Conservation (phyloP, 164 flowering plant genomes). For the Piper longum region DNA sequence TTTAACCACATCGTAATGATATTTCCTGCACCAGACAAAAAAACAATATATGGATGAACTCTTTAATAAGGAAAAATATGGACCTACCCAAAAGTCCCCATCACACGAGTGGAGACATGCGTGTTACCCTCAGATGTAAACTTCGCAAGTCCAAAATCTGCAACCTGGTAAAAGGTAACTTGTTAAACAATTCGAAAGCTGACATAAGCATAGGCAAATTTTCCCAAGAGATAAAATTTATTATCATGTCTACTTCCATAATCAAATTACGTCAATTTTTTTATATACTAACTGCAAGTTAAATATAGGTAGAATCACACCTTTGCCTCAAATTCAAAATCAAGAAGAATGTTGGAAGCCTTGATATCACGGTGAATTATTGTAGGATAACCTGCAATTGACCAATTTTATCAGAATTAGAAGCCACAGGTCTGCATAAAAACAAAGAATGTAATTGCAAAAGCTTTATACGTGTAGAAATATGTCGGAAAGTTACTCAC, state of each 20-base stretch:
- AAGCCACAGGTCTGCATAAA: neutral
- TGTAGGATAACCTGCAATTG: slow-evolving; percentile 76
- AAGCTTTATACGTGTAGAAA: neutral
- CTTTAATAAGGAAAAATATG: no score
- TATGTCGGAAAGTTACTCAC: slow-evolving; percentile 25
- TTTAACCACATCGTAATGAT: no score
- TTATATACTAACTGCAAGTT: no score
- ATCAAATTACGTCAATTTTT: no score
- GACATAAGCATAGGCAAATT: no score
- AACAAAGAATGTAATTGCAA: neutral
- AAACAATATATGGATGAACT: no score
- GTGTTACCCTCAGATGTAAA: slow-evolving; percentile 68
- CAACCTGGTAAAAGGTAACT: slow-evolving; percentile 42
- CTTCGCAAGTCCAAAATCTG: slow-evolving; percentile 98
- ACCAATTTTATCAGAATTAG: neutral
- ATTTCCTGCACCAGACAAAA: no score
- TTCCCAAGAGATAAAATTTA: no score
- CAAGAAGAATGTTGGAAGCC: slow-evolving; percentile 82
- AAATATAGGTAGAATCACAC: neutral
- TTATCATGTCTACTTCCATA: no score
- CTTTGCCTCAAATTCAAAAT: slow-evolving; percentile 8
- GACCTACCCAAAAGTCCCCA: slow-evolving; percentile 93
- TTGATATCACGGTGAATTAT: slow-evolving; percentile 95
- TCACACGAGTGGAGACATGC: slow-evolving; percentile 92
- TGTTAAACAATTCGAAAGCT: no score